These are phyloP conservation scores for Onygenales sp. DNA, from an alignment of 2,329 filamentous ascomycete genomes.

Conservation along the genomic window DNA sequence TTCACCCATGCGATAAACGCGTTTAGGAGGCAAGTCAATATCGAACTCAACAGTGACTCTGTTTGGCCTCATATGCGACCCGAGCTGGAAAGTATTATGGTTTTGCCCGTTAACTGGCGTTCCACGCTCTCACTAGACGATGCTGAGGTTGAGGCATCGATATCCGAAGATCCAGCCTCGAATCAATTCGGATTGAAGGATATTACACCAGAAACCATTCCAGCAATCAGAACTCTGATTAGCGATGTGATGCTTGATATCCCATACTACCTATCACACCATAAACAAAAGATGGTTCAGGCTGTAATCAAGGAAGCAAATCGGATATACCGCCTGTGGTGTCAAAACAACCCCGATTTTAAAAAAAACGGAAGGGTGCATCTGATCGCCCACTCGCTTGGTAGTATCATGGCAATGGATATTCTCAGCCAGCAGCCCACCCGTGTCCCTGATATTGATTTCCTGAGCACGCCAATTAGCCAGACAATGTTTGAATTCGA, in stretches of 20 bases:
- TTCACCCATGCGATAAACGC: constrained; percentile 94
- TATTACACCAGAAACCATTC: constrained; percentile 84
- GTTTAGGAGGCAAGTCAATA: constrained; percentile 75
- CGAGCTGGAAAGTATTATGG: constrained; percentile 84
- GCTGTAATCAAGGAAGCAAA: constrained; percentile 88
- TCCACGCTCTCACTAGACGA: constrained; percentile 82
- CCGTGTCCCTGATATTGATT: constrained; percentile 42
- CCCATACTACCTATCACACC: constrained; percentile 92
- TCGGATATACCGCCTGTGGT: constrained; percentile 92
- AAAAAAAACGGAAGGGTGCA: constrained; percentile 73
- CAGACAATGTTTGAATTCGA: constrained; percentile 75
- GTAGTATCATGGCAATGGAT: constrained; percentile 89
- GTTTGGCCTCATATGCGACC: constrained; percentile 68
- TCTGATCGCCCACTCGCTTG: constrained; percentile 84
- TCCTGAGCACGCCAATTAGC: constrained; percentile 30
- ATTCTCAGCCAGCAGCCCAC: constrained; percentile 86
- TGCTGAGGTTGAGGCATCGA: constrained; percentile 50
- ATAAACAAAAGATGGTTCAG: constrained; percentile 89
- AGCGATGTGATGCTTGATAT: constrained; percentile 98
- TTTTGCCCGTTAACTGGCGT: constrained; percentile 90
- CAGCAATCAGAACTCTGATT: constrained; percentile 85
- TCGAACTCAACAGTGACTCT: constrained; percentile 64
- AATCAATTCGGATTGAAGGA: constrained; percentile 66
- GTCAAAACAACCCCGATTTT: constrained; percentile 83
- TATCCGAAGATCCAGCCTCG: constrained; percentile 43